phyloP scores from a whole-genome alignment of 805 yeast species.

The Priceomyces haplophilus region DNA sequence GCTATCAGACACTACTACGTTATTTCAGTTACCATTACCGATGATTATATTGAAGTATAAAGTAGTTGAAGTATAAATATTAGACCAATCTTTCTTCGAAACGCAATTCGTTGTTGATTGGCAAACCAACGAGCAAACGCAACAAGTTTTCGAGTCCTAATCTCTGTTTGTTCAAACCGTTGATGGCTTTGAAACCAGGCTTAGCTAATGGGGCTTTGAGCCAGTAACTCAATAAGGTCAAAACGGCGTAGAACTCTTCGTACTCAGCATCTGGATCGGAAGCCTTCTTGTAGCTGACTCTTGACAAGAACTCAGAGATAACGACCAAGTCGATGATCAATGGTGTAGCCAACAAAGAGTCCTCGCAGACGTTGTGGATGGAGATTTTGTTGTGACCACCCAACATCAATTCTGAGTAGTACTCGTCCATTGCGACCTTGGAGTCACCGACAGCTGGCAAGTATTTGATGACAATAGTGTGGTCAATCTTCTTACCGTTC shows the following conservation, averaged over 20 bases:
- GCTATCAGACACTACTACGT: no score
- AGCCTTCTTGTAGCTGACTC: conserved; percentile 72
- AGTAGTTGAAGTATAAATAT: no score
- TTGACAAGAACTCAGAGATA: conserved; percentile 83
- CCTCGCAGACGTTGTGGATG: conserved; percentile 95
- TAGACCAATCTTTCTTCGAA: conserved; percentile 78
- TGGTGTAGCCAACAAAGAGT: conserved; percentile 91
- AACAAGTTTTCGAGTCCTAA: conserved; percentile 87
- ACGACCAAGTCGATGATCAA: conserved; percentile 87
- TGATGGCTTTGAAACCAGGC: conserved; percentile 85
- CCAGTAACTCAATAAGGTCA: conserved; percentile 90
- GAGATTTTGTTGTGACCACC: conserved; percentile 96
- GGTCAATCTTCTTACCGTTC: conserved; percentile 77
- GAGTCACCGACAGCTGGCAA: conserved; percentile 93
- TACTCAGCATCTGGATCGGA: conserved; percentile 45
- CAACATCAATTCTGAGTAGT: conserved; percentile 92
- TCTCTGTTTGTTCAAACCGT: conserved; percentile 93
- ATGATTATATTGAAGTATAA: no score
- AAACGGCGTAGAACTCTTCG: conserved; percentile 75
- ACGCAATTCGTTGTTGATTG: conserved; percentile 86
- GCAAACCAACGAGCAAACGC: conserved; percentile 86
- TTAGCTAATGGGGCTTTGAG: conserved; percentile 93
- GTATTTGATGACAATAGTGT: conserved; percentile 92
- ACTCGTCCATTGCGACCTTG: conserved; percentile 98
- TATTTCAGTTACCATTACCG: no score